Percentiles rank a stretch among this genome's conserved stretches.
Evolutionary conservation across 148 eudicot genomes (phyloP).

Genomic region (Cornus kousa): DNA sequence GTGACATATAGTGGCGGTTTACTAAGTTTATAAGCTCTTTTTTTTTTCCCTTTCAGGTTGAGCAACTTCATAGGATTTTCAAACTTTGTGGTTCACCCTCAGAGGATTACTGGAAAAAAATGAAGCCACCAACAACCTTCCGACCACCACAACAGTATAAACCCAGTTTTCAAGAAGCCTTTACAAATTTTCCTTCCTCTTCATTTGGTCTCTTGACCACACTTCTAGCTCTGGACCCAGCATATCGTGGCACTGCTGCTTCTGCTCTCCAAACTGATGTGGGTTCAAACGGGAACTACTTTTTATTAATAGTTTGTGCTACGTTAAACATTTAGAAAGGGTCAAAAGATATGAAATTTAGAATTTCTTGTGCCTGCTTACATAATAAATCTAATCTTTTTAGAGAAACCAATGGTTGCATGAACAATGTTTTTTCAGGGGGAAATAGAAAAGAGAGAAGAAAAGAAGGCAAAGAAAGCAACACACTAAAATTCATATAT

Average conservation of each 20-base stretch:
- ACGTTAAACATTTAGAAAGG: too few species aligned
- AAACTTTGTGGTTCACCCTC: slow-evolving; percentile 53
- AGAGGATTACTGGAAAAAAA: slow-evolving; percentile 47
- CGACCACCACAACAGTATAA: slow-evolving; percentile 39
- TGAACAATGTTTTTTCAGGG: too few species aligned
- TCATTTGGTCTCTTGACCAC: slow-evolving; percentile 28
- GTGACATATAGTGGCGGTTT: neutral
- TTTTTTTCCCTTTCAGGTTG: slow-evolving; percentile 29
- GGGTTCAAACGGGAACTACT: slow-evolving; percentile 13
- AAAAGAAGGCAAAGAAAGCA: too few species aligned
- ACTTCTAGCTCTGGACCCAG: slow-evolving; percentile 41
- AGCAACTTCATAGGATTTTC: slow-evolving; percentile 51
- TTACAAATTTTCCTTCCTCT: slow-evolving; percentile 32
- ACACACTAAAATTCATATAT: too few species aligned
- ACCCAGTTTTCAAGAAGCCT: slow-evolving; percentile 33
- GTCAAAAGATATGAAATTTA: too few species aligned
- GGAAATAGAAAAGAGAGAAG: too few species aligned
- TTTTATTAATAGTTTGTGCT: neutral
- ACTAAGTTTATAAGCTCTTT: neutral
- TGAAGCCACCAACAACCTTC: slow-evolving; percentile 42
- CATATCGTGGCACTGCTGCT: slow-evolving; percentile 42
- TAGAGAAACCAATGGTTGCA: too few species aligned
- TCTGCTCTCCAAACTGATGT: slow-evolving; percentile 45
- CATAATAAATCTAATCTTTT: too few species aligned
- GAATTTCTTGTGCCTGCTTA: too few species aligned